Evolutionary conservation across 2,329 filamentous ascomycete species (phyloP), one percentile per base, ranked within the genome.

Genomic region (Cryphonectria naterciae): DNA sequence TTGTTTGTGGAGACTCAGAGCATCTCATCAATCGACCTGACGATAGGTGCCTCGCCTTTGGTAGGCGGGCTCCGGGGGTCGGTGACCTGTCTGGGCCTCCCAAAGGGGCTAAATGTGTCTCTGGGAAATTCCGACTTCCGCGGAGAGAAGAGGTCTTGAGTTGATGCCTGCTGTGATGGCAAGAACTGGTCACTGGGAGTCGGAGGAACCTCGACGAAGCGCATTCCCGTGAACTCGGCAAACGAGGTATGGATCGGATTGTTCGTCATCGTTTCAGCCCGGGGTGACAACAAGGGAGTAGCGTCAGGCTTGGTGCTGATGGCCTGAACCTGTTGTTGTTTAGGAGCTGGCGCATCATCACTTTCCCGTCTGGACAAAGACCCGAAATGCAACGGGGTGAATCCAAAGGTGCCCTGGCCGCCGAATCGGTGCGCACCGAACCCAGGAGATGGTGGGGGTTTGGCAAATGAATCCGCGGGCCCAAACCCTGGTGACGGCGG

Each of bases 61-160:
- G 91, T 92, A 0, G 92, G 91, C 22, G 92, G 92, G 78, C 92
- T 94, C 75, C 93, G 84, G 19, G 93, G 93, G 77, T 95, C 92
- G 19, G 84, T 84, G 15, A 84, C 80, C 72, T 87, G 85, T 2
- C 82, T 75, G 15, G 86, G 87, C 52, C 85, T 83, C 61, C 83
- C 84, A 74, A 88, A 88, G 2, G 85, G 82, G 63, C 80, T 82
- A 70, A 87, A 85, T 0, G 85, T 83, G 73, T 89, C 85, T 37
- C 86, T 81, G 5, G 87, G 85, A 70, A 90, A 88, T 76, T 84
- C 82, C 10, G 83, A 82, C 69, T 83, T 81, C 64, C 83, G 81
- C 25, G 85, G 87, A 68, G 85, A 90, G 49, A 73, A 73, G 8
- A 73, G 54, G 13, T 58, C 60, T 4, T 71, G 56, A 3, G 67